Conservation (phyloP, 768 basidiomycete species). For the Trametes sanguinea region DNA sequence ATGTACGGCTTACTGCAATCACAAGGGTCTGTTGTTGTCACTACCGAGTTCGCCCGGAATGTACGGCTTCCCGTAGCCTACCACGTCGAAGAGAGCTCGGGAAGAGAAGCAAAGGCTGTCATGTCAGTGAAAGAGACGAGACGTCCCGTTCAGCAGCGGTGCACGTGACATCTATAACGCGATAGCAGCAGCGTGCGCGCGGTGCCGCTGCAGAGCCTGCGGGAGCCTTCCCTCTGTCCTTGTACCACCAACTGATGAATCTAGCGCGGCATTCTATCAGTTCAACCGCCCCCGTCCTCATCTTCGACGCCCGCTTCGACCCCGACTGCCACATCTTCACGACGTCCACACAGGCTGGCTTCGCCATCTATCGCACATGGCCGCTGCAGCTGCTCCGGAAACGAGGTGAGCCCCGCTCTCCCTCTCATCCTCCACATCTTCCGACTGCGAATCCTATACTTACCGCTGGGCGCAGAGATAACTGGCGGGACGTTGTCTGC, state of each 20-base stretch:
- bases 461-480: conserved; percentile 53
- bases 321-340: conserved; percentile 83
- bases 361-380: conserved; percentile 77
- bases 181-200: conserved; percentile 13
- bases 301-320: conserved; percentile 79
- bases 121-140: background rate
- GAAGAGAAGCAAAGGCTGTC: background rate
- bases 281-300: conserved; percentile 69
- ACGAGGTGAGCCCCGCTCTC: conserved; percentile 56
- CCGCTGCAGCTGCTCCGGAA: conserved; percentile 79
- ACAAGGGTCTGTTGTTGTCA: conserved; percentile 16
- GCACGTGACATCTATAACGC: conserved; percentile 22
- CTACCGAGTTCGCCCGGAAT: background rate
- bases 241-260: conserved; percentile 61
- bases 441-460: conserved; percentile 12
- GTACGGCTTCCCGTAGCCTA: background rate
- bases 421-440: conserved; percentile 8
- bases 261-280: conserved; percentile 83
- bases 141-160: conserved; percentile 5
- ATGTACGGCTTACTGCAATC: conserved; percentile 20
- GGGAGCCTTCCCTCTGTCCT: conserved; percentile 9
- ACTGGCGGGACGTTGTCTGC: conserved; percentile 77
- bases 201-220: conserved; percentile 9
- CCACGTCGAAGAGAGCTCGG: background rate
- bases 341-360: conserved; percentile 74